Percentiles rank a stretch among this genome's conserved stretches.
Conservation (phyloP, 768 basidiomycete species). For the Hebeloma cylindrosporum region DNA sequence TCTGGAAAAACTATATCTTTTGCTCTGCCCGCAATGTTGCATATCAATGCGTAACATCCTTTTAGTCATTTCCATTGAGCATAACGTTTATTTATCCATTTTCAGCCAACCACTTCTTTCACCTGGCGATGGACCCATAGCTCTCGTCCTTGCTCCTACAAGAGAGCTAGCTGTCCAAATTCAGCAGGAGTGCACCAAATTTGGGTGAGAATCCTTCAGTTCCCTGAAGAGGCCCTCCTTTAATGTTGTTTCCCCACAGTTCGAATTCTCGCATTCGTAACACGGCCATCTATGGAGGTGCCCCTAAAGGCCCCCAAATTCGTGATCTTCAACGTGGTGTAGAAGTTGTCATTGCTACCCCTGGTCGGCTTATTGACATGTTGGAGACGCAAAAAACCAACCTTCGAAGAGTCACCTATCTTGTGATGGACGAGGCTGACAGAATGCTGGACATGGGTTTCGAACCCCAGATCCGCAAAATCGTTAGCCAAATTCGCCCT, state of each 20-base stretch:
- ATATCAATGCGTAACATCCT: conserved; percentile 91
- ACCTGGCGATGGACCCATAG: conserved; percentile 96
- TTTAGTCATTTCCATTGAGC: conserved; percentile 3
- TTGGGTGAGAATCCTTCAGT: conserved; percentile 58
- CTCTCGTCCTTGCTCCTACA: conserved; percentile 94
- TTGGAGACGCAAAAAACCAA: conserved; percentile 96
- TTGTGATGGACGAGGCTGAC: conserved; percentile 99
- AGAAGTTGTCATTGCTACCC: conserved; percentile 99
- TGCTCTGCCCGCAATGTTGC: conserved; percentile 97
- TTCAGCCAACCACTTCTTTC: conserved; percentile 85
- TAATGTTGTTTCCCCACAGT: conserved; percentile 33
- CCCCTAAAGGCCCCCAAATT: conserved; percentile 97
- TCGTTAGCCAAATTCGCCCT: conserved; percentile 94
- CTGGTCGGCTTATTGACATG: conserved; percentile 99
- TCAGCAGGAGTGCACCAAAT: conserved; percentile 98
- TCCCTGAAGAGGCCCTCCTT: conserved; percentile 1
- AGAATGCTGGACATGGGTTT: conserved; percentile 99
- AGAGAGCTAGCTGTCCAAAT: conserved; percentile 99
- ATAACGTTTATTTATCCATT: conserved; percentile 12
- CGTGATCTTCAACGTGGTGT: conserved; percentile 96
- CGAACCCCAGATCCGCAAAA: conserved; percentile 99
- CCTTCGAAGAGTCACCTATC: conserved; percentile 91
- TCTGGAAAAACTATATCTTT: conserved; percentile 99
- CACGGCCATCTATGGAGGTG: conserved; percentile 98
- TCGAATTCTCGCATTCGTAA: conserved; percentile 95